Base-by-base conservation (phyloP, 257 asterid species). In the Perilla frutescens region DNA sequence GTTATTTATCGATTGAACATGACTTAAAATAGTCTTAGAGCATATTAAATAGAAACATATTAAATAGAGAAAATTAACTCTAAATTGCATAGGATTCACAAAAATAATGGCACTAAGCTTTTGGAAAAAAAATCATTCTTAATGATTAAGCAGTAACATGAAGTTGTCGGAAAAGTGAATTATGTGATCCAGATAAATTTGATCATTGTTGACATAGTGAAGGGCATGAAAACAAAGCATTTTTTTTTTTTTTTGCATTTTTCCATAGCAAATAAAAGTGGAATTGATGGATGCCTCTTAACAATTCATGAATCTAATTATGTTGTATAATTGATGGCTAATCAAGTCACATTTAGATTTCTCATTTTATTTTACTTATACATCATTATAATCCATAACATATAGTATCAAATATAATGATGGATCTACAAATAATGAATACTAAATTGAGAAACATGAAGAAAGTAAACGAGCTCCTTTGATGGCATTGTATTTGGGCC, bases 81-180 rank as follows among this genome's bases (percentile, higher is more conserved):
- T 3, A 59, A 76, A 14, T 43, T 41, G 61, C 80, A 76, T 69
- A 41, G 68, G 73, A 20, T 20, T 20, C 26, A 20, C 26, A 20
- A 20, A 20, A 20, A 20, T 20, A 20, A 20, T 20, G 26, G 26
- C 26, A 20, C 26, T 20, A 20, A 20, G 26, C 26, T 20, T 20
- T 20, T 20, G n/a, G n/a, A n/a, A n/a, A n/a, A n/a, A n/a, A n/a
- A 39, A 8, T 54, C 43, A n/a, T 48, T 59, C n/a, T 54, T 72
- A 15, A 64, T 74, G 58, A 66, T 47, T 58, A 57, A 72, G 8
- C n/a, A 49, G 82, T 72, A 73, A 73, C 79, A 79, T 79, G 79
- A 67, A 53, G 26, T 13, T 78, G 82, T 73, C 76, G 78, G 75
- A 12, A 58, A 59, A 71, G 74, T 51, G 41, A 72, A 66, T 9